phyloP scores from a whole-genome alignment of 129 eudicot species.

The Lactuca saligna region DNA sequence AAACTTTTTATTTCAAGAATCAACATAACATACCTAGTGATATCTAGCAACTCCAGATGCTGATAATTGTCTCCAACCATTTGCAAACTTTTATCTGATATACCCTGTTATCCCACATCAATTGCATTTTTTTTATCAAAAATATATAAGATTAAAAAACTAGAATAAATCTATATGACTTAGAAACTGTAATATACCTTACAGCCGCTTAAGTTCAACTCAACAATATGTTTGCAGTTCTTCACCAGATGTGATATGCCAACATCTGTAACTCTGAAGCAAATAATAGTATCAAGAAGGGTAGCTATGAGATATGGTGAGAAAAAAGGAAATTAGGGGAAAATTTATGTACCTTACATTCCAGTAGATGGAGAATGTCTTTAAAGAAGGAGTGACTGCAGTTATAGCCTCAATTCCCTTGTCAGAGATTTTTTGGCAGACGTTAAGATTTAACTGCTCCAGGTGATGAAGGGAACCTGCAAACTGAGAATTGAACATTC shows the following conservation, averaged over 20 bases:
- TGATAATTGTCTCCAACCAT: slow-evolving; percentile 63
- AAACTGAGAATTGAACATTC: slow-evolving; percentile 42
- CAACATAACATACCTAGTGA: slow-evolving; percentile 64
- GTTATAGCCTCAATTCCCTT: slow-evolving; percentile 78
- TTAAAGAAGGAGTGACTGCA: slow-evolving; percentile 49
- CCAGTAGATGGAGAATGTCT: slow-evolving; percentile 89
- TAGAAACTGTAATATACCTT: slow-evolving; percentile 53
- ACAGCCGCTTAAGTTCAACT: slow-evolving; percentile 96
- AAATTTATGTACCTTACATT: slow-evolving; percentile 69
- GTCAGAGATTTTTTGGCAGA: slow-evolving; percentile 90
- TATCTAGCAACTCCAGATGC: slow-evolving; percentile 67
- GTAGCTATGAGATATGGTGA: slow-evolving; percentile 1
- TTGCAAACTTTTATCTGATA: slow-evolving; percentile 74
- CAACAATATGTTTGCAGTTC: slow-evolving; percentile 75
- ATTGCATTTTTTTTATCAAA: slow-evolving; percentile 2
- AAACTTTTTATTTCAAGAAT: not conserved
- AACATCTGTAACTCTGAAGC: slow-evolving; percentile 81
- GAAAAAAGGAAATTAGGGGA: slow-evolving; percentile 5
- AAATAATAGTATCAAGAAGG: slow-evolving; percentile 15
- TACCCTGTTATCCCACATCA: slow-evolving; percentile 50
- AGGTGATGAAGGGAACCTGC: slow-evolving; percentile 52
- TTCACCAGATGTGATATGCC: slow-evolving; percentile 70
- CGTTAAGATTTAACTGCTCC: slow-evolving; percentile 76
- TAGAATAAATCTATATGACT: not conserved
- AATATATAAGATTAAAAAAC: slow-evolving; percentile 4